A percentile compares a stretch with the other conserved stretches of the same genome.
Evolutionary conservation across 2,329 filamentous ascomycete genomes (phyloP).

Genomic region (Trichoderma brevicompactum): DNA sequence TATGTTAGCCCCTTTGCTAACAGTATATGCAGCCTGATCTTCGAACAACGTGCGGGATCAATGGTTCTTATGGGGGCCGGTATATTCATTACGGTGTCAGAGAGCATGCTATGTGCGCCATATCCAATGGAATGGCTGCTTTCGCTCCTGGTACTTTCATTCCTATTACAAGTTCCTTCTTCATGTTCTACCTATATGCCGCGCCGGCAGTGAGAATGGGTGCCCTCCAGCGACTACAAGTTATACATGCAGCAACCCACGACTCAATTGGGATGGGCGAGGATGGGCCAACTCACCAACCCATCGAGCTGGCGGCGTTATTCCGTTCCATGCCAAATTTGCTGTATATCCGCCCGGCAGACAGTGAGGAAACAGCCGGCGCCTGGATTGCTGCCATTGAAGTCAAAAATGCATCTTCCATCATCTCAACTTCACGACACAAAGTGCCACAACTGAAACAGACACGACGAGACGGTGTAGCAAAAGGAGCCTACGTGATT

Average conservation of each 20-base stretch:
- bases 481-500: constrained; percentile 53
- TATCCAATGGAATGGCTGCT: constrained; percentile 63
- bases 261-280: constrained; percentile 64
- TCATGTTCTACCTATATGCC: constrained; percentile 62
- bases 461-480: constrained; percentile 46
- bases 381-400: constrained; percentile 57
- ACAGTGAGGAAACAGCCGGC: constrained; percentile 61
- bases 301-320: constrained; percentile 59
- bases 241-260: constrained; percentile 65
- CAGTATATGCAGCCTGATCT: neutral
- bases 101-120: constrained; percentile 64
- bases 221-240: constrained; percentile 57
- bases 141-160: constrained; percentile 59
- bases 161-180: constrained; percentile 62
- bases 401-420: constrained; percentile 46
- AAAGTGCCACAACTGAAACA: constrained; percentile 41
- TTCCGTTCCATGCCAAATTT: constrained; percentile 68
- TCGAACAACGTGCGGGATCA: constrained; percentile 2
- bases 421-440: constrained; percentile 53
- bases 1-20: neutral
- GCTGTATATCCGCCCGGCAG: constrained; percentile 62
- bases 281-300: constrained; percentile 66
- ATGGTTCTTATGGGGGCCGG: constrained; percentile 49
- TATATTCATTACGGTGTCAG: constrained; percentile 65
- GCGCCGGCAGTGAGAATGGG: constrained; percentile 65